These are phyloP conservation scores for Aspergillus fumigatus DNA, from an alignment of 2,329 filamentous ascomycete genomes.

Conservation along the genomic window DNA sequence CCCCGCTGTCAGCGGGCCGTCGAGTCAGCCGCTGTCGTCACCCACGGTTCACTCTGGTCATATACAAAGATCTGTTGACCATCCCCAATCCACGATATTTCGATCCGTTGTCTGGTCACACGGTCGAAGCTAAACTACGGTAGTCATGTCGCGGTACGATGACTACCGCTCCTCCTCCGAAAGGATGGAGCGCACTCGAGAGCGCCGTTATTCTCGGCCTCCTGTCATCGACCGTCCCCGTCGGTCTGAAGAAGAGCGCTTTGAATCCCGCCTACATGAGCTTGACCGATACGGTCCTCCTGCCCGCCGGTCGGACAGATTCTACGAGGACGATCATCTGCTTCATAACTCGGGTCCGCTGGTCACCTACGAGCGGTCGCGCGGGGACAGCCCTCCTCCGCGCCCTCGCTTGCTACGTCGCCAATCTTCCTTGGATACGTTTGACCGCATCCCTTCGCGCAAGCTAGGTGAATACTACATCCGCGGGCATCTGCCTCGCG, in stretches of 20 bases:
- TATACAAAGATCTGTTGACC: not conserved
- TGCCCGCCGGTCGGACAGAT: slow-evolving; percentile 33
- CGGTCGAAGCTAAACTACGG: not conserved
- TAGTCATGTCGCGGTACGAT: slow-evolving; percentile 34
- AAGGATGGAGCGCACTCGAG: slow-evolving; percentile 29
- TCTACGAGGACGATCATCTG: slow-evolving; percentile 41
- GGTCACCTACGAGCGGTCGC: slow-evolving; percentile 55
- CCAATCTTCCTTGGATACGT: slow-evolving; percentile 86
- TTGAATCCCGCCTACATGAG: slow-evolving; percentile 38
- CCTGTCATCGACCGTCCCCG: slow-evolving; percentile 32
- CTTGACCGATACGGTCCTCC: slow-evolving; percentile 43
- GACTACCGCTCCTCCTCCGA: slow-evolving; percentile 34
- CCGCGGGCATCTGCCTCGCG: slow-evolving; percentile 42
- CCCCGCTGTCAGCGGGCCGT: slow-evolving; percentile 23
- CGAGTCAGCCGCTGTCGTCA: slow-evolving; percentile 34
- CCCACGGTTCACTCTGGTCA: slow-evolving; percentile 29
- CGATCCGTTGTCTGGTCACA: slow-evolving; percentile 10
- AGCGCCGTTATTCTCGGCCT: slow-evolving; percentile 35
- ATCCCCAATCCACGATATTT: not conserved
- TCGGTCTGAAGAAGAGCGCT: slow-evolving; percentile 36
- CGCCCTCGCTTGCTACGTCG: slow-evolving; percentile 69
- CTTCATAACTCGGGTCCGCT: slow-evolving; percentile 47
- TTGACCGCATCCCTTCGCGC: slow-evolving; percentile 67
- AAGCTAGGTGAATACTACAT: slow-evolving; percentile 43
- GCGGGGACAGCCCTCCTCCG: slow-evolving; percentile 51